Evolutionary conservation across 805 yeast genomes (phyloP).

Genomic region (Starmerella tilneyi): DNA sequence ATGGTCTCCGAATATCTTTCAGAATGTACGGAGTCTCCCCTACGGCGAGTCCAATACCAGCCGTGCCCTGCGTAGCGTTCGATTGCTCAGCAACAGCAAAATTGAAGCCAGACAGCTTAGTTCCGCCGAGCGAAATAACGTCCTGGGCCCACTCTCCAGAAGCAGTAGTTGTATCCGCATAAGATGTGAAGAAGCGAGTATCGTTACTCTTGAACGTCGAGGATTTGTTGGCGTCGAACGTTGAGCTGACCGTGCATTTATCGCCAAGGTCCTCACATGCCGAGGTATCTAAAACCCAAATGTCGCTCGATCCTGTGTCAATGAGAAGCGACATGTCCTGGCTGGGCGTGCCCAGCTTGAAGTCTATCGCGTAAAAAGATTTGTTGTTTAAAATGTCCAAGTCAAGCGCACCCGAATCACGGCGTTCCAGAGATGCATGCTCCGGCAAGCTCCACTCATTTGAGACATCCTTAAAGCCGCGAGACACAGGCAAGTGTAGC

Average conservation of each 20-base stretch:
- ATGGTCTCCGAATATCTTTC: slow-evolving; percentile 21
- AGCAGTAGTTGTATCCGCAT: background rate
- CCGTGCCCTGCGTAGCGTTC: slow-evolving; percentile 51
- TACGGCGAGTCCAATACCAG: slow-evolving; percentile 32
- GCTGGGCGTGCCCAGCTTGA: slow-evolving; percentile 44
- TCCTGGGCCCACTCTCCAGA: slow-evolving; percentile 41
- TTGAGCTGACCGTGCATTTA: slow-evolving; percentile 26
- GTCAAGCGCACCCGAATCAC: background rate
- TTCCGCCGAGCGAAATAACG: slow-evolving; percentile 42
- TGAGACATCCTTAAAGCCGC: background rate
- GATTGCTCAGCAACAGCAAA: slow-evolving; percentile 67
- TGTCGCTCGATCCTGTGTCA: slow-evolving; percentile 70
- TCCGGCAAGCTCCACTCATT: background rate
- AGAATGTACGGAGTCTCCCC: slow-evolving; percentile 29
- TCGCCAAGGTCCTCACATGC: background rate
- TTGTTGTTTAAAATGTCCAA: background rate
- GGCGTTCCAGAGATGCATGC: background rate
- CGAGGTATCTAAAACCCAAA: slow-evolving; percentile 47
- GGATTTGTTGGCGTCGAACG: background rate
- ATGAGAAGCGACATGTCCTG: slow-evolving; percentile 46
- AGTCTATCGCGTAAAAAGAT: slow-evolving; percentile 2
- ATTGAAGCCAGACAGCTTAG: slow-evolving; percentile 42
- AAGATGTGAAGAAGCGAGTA: background rate
- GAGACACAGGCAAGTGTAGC: background rate
- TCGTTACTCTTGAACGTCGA: slow-evolving; percentile 1